Conservation (phyloP, 164 flowering plant species). For the Platanus orientalis region DNA sequence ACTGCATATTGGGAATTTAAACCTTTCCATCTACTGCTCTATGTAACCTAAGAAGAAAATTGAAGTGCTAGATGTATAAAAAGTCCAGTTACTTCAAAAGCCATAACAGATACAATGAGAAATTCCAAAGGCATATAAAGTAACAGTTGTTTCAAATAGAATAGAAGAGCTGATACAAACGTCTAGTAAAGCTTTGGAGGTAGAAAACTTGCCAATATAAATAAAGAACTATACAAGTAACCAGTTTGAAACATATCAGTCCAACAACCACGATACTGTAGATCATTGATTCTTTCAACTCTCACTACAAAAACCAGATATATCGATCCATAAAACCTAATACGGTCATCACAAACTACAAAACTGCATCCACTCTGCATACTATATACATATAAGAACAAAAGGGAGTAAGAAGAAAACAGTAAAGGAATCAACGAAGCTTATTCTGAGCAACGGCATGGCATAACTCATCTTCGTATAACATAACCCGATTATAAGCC, state of each 20-base stretch:
- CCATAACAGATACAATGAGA: no score
- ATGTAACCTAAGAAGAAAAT: no score
- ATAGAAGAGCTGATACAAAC: no score
- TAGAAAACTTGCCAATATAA: not conserved
- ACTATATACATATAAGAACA: slow-evolving; percentile 34
- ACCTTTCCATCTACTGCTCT: no score
- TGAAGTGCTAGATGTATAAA: no score
- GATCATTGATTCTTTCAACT: slow-evolving; percentile 4
- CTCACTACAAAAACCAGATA: slow-evolving; percentile 12
- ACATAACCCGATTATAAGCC: slow-evolving; percentile 77
- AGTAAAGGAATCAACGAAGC: slow-evolving; percentile 42
- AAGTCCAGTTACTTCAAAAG: no score
- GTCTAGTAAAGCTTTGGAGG: not conserved
- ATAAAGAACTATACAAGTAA: slow-evolving; percentile 28
- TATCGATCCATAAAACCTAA: slow-evolving; percentile 14
- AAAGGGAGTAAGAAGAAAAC: slow-evolving; percentile 6
- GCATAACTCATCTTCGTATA: slow-evolving; percentile 90
- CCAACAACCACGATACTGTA: slow-evolving; percentile 6
- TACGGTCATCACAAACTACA: slow-evolving; percentile 30
- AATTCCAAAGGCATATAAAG: no score
- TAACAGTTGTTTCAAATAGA: no score
- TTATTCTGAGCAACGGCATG: slow-evolving; percentile 96
- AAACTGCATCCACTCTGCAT: slow-evolving; percentile 28
- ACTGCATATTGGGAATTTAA: no score
- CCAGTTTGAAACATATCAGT: slow-evolving; percentile 11